Evolutionary conservation across 176 grass and related monocot genomes (phyloP).

Genomic region (Stipa capillata): DNA sequence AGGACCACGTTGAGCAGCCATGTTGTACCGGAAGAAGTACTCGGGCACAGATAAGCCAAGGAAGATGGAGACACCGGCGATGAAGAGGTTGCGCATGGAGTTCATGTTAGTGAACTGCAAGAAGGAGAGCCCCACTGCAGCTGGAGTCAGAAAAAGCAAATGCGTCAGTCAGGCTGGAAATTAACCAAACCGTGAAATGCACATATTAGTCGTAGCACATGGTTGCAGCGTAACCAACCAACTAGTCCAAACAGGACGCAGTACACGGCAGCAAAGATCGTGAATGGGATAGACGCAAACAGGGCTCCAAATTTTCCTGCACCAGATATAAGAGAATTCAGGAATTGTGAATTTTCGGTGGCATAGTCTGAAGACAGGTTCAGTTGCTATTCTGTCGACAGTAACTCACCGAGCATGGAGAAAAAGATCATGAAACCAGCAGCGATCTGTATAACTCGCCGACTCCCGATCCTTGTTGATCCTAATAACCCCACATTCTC

Average conservation of each 20-base stretch:
- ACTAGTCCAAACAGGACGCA: slow-evolving; percentile 88
- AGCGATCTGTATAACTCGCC: slow-evolving; percentile 86
- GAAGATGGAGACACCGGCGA: slow-evolving; percentile 88
- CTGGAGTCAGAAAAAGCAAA: slow-evolving; percentile 27
- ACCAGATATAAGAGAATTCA: not conserved
- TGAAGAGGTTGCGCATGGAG: slow-evolving; percentile 99
- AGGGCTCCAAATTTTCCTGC: slow-evolving; percentile 95
- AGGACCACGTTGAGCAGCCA: slow-evolving; percentile 67
- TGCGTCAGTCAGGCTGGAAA: slow-evolving; percentile 4
- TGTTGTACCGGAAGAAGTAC: slow-evolving; percentile 89
- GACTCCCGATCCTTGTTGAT: slow-evolving; percentile 86
- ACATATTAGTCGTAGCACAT: not conserved
- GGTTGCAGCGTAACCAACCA: slow-evolving; percentile 38
- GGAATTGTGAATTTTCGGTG: not conserved
- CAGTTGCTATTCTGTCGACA: not conserved
- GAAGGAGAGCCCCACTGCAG: slow-evolving; percentile 89
- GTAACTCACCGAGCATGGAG: slow-evolving; percentile 72
- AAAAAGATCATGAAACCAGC: slow-evolving; percentile 99
- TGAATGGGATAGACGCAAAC: slow-evolving; percentile 93
- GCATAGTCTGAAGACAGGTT: slow-evolving; percentile 4
- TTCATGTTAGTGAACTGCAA: slow-evolving; percentile 99
- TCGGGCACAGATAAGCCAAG: slow-evolving; percentile 94
- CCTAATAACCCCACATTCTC: slow-evolving; percentile 93
- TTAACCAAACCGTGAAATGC: not conserved
- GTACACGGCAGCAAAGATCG: slow-evolving; percentile 87